Evolutionary conservation across 805 yeast species (phyloP).

Genomic region (Candida adriatica): DNA sequence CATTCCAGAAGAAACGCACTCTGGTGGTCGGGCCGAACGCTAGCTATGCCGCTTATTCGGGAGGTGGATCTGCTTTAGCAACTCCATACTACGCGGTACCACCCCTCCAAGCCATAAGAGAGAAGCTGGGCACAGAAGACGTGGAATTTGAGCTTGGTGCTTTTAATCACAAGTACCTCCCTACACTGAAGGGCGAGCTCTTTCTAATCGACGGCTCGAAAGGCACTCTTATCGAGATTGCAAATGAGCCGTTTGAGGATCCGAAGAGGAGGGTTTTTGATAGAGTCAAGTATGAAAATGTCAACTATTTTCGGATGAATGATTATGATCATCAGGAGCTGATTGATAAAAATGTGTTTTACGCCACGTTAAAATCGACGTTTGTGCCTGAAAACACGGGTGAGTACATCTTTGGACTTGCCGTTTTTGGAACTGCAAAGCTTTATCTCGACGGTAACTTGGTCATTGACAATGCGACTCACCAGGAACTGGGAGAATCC

Average conservation of each 20-base stretch:
- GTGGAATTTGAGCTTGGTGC: constrained; percentile 29
- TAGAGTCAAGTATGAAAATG: constrained; percentile 15
- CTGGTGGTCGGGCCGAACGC: constrained; percentile 60
- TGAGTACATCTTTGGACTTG: constrained; percentile 43
- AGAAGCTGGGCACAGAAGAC: constrained; percentile 17
- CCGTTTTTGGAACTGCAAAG: constrained; percentile 48
- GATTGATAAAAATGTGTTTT: constrained; percentile 26
- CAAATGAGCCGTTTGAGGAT: constrained; percentile 15
- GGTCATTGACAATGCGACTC: constrained; percentile 45
- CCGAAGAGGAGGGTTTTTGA: constrained; percentile 25
- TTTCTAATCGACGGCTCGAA: constrained; percentile 6
- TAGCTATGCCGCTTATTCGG: constrained; percentile 40
- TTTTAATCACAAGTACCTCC: constrained; percentile 27
- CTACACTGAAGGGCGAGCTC: constrained; percentile 22
- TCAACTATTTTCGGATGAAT: constrained; percentile 20
- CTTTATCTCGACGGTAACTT: constrained; percentile 43
- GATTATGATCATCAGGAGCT: constrained; percentile 19
- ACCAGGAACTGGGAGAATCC: constrained; percentile 42
- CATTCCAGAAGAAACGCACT: constrained; percentile 35
- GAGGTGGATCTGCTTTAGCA: constrained; percentile 59
- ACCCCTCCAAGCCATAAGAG: constrained; percentile 40
- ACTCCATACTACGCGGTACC: constrained; percentile 40
- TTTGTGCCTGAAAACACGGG: constrained; percentile 41
- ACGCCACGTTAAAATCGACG: constrained; percentile 36
- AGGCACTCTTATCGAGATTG: constrained; percentile 23